Base-by-base conservation (phyloP, 1,284 basidiomycete species). In the Fomitopsis palustris region DNA sequence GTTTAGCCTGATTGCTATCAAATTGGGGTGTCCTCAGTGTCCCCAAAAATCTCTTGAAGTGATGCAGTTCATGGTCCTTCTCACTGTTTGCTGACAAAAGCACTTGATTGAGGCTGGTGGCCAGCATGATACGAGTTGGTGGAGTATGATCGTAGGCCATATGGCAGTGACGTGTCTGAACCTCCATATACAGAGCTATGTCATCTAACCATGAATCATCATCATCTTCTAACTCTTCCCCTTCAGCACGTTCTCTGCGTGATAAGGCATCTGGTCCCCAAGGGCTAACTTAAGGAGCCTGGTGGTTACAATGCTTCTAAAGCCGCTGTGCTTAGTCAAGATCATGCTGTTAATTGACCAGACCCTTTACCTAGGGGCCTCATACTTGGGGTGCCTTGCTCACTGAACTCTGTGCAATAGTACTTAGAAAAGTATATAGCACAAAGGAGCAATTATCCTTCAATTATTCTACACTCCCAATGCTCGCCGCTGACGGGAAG, bases 221-320 rank as follows among this genome's bases (percentile, higher is more conserved):
- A 6, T 49, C 25, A 14, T 49, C 45, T 23, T 31, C 37, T 21
- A 56, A 4, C n/a, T 35, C 51, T 25, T 43, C 41, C 4, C 33
- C 42, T 21, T 54, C 25, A 4, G 25, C 27, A 27, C 37, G 41
- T 21, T n/a, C 25, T 35, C 35, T 4, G 31, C 21, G 37, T 37
- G 47, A 31, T 19, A 43, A 17, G 17, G 8, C 72, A 66, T 0
- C 64, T 66, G 6, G 56, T 58, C 14, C 70, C 35, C 0, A n/a
- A n/a, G n/a, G n/a, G n/a, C n/a, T n/a, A n/a, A n/a, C n/a, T n/a
- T n/a, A n/a, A n/a, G n/a, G n/a, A n/a, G n/a, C n/a, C n/a, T n/a
- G n/a, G n/a, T n/a, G n/a, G n/a, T n/a, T n/a, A n/a, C n/a, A n/a
- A n/a, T n/a, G n/a, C n/a, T n/a, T n/a, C n/a, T n/a, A n/a, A n/a